Evolutionary conservation across 2,329 filamentous ascomycete genomes (phyloP), one percentile per base, ranked within the genome.

Genomic region (Lecanicillium sp.): DNA sequence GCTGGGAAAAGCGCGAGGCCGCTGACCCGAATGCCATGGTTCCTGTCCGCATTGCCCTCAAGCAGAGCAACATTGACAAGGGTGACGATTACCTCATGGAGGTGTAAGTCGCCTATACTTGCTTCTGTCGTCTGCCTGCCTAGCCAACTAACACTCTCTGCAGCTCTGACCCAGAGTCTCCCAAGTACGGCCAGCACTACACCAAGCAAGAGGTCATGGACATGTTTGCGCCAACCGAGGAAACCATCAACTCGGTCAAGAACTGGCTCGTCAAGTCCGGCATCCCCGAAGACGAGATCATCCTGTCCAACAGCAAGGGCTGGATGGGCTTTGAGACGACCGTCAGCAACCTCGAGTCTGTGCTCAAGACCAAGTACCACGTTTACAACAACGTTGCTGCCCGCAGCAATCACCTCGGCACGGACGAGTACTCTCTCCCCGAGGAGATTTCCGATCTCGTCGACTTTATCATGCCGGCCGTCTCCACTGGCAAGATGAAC

Each of bases 311-410:
- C 30, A 68, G 68, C 19, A 64, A 68, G 38, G 67, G 67, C 35
- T 78, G 73, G 71, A 50, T 78, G 15, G 57, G 63, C 9, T 75
- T 78, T 49, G 64, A 74, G 40, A 71, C 71, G 8, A 70, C 70
- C 5, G 68, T 69, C 3, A 57, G 63, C 27, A 69, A 79, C 50
- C 64, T 70, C 5, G 73, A 78, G 52, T 52, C 55, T 15, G 60
- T 78, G 14, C 62, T 78, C 34, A 63, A 65, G 46, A 67, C 73
- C 6, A 58, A 71, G 41, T 76, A 73, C 47, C 65, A 74, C 45
- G 52, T 69, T 31, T 75, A 70, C 48, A 56, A 64, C 45, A 66
- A 73, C 46, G 35, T 31, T 9, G 47, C 49, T 9, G 44, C 50
- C 2, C 43, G 61, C 39, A 44, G 54, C 15, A 45, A 47, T 14